Percentiles rank a stretch among this genome's conserved stretches.
These are phyloP conservation scores for Ramaria rubella DNA, from an alignment of 768 basidiomycete species.

Conservation along the genomic window DNA sequence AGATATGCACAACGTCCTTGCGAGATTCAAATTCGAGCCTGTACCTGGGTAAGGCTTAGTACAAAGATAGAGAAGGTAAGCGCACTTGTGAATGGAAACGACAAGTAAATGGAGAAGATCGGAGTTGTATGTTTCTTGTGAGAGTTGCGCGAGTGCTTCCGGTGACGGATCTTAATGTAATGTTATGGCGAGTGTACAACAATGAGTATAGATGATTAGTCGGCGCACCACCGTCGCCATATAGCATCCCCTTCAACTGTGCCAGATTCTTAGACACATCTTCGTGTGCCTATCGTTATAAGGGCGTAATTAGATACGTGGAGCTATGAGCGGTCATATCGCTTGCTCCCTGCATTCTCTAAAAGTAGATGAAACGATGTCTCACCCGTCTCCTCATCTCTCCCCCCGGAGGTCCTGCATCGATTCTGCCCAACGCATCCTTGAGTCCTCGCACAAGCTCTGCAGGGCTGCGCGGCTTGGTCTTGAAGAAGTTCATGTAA, in stretches of 20 bases:
- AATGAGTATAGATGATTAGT: constrained; percentile 11
- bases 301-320: constrained; percentile 5
- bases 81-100: constrained; percentile 55
- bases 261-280: constrained; percentile 86
- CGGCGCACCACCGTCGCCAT: constrained; percentile 75
- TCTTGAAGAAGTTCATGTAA: constrained; percentile 92
- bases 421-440: constrained; percentile 74
- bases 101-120: constrained; percentile 83
- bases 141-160: constrained; percentile 87
- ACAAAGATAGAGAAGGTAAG: constrained; percentile 77
- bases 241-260: constrained; percentile 82
- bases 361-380: neutral
- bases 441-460: constrained; percentile 79
- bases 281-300: constrained; percentile 61
- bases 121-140: constrained; percentile 91
- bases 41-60: constrained; percentile 65
- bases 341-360: neutral
- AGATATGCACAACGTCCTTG: constrained; percentile 78
- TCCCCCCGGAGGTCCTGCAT: constrained; percentile 62
- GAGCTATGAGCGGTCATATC: neutral
- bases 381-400: constrained; percentile 78
- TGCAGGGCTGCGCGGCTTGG: constrained; percentile 79
- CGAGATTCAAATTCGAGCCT: constrained; percentile 93
- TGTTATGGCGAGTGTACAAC: constrained; percentile 3
- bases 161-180: constrained; percentile 62